Evolutionary conservation across 2,329 filamentous ascomycete genomes (phyloP), one percentile per base, ranked within the genome.

Genomic region (Colletotrichum agaves): DNA sequence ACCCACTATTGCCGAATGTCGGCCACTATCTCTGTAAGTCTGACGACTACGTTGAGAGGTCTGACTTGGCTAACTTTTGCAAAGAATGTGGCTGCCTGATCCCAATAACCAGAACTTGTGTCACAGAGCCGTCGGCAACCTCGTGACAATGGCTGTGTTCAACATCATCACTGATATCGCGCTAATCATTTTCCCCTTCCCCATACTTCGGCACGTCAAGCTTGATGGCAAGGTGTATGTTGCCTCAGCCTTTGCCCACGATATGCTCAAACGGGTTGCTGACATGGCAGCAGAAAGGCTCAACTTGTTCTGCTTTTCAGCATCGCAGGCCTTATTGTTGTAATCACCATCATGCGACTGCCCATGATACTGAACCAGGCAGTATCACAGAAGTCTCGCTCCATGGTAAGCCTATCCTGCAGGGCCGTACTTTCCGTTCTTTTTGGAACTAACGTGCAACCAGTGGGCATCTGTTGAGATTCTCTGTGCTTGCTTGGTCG

Each of bases 391-490:
- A 58, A 71, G 27, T 74, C 75, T 7, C 74, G 75, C 33, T 77
- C 75, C 43, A 58, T 75, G 72, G 75, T 76, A 61, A 11, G 12
- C 21, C 11, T 35, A 11, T 19, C 5, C 17, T 46, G 5, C 17
- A 15, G 6, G 27, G 1, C 58, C 3, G 7, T 12, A 12, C 3
- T 3, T 7, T 7, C 27, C 8, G 27, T 27, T 27, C n/a, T 27
- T 7, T 23, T n/a, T 6, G 13, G 5, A 15, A 7, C 31, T 12
- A 49, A 17, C 37, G 7, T 52, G 19, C 64, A n/a, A 19, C 13
- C 33, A 77, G 75, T 77, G 75, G 75, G 75, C 75, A 31, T 74
- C 75, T 3, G 72, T 77, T 44, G 75, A 77, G 67, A 77, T 77
- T n/a, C 69, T 77, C 1, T 76, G 75, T 69, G 75, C 74, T 2